Percentiles rank a stretch among this genome's conserved stretches.
These are phyloP conservation scores for Saccharomyces pastorianus DNA, from an alignment of 1,139 yeast genomes.

Conservation along the genomic window DNA sequence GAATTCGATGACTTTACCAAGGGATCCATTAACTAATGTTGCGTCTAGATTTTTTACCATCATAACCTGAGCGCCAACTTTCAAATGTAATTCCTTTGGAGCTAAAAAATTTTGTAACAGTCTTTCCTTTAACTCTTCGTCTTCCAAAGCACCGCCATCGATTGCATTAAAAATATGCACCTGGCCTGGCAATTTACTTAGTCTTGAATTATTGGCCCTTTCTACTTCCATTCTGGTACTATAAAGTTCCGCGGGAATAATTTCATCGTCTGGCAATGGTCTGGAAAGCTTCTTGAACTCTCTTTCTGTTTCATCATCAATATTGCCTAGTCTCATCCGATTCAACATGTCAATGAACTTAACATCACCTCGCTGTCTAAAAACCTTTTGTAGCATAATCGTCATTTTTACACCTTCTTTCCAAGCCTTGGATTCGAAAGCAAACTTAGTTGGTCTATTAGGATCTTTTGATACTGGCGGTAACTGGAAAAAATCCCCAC, in stretches of 20 bases:
- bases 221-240: slow-evolving; percentile 85
- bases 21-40: slow-evolving; percentile 81
- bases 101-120: slow-evolving; percentile 65
- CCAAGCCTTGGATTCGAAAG: slow-evolving; percentile 80
- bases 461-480: slow-evolving; percentile 62
- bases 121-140: slow-evolving; percentile 37
- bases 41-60: slow-evolving; percentile 85
- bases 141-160: slow-evolving; percentile 55
- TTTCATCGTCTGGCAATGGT: slow-evolving; percentile 48
- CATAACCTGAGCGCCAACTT: slow-evolving; percentile 91
- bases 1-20: slow-evolving; percentile 80
- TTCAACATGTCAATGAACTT: slow-evolving; percentile 77
- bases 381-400: slow-evolving; percentile 68
- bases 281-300: slow-evolving; percentile 54
- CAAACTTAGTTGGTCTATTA: slow-evolving; percentile 39
- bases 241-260: slow-evolving; percentile 78
- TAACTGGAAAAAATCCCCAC: slow-evolving; percentile 87
- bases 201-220: slow-evolving; percentile 53
- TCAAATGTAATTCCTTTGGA: slow-evolving; percentile 52
- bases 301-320: slow-evolving; percentile 44
- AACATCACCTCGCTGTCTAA: slow-evolving; percentile 80
- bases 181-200: slow-evolving; percentile 45
- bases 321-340: slow-evolving; percentile 71
- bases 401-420: slow-evolving; percentile 52
- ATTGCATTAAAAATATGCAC: slow-evolving; percentile 43